These are phyloP conservation scores for Fusarium gaditjirri DNA, from an alignment of 2,329 filamentous ascomycete genomes.

Conservation along the genomic window DNA sequence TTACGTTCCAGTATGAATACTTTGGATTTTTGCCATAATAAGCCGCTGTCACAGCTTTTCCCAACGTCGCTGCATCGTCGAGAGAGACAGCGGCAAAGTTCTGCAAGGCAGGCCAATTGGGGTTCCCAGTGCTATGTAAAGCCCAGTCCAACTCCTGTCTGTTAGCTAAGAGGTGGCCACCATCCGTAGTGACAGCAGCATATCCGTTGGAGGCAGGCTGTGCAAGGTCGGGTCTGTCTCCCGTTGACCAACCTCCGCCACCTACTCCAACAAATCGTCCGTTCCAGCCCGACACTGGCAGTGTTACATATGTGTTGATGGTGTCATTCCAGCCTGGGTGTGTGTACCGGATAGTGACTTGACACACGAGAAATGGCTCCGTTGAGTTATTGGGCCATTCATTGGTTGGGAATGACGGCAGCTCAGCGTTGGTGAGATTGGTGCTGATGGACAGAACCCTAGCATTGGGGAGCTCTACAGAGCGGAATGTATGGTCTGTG, in stretches of 20 bases:
- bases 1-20: constrained; percentile 59
- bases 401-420: background rate
- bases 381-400: constrained; percentile 2
- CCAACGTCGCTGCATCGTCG: constrained; percentile 51
- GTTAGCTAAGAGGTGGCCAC: background rate
- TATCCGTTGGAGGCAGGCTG: constrained; percentile 9
- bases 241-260: constrained; percentile 28
- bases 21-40: constrained; percentile 53
- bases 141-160: constrained; percentile 22
- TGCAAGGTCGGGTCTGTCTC: background rate
- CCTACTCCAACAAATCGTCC: constrained; percentile 24
- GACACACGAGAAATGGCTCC: background rate
- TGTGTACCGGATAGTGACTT: constrained; percentile 15
- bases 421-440: background rate
- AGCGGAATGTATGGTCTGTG: background rate
- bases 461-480: background rate
- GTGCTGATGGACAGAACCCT: background rate
- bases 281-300: constrained; percentile 30
- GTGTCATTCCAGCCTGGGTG: constrained; percentile 31
- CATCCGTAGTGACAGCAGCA: constrained; percentile 23
- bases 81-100: constrained; percentile 44
- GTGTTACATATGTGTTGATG: constrained; percentile 14
- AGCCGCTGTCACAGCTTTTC: constrained; percentile 53
- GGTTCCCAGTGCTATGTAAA: constrained; percentile 23
- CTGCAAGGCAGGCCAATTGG: constrained; percentile 42